phyloP scores from a whole-genome alignment of 2,329 filamentous ascomycete species.

The Beauveria sp. region DNA sequence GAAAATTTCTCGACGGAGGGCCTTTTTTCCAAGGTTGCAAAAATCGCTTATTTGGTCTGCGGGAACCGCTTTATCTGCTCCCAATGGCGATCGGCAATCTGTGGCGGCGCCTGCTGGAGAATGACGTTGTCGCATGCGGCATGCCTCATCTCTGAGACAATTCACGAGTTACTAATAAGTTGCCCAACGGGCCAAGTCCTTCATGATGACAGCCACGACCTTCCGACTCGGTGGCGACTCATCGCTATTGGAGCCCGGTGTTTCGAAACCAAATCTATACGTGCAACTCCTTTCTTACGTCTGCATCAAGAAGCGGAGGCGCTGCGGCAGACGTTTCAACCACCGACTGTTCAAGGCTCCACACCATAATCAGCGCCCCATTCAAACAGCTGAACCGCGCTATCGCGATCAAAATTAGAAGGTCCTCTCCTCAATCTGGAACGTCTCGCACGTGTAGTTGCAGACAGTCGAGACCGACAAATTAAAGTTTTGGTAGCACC shows the following conservation, averaged over 20 bases:
- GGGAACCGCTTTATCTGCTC: not conserved
- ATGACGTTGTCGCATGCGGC: not conserved
- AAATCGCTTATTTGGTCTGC: not conserved
- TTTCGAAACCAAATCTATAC: not conserved
- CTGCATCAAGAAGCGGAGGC: not conserved
- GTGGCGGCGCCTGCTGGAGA: not conserved
- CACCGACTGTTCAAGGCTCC: not conserved
- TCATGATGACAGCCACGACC: not conserved
- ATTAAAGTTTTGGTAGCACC: not conserved
- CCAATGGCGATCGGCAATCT: not conserved
- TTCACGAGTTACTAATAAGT: not conserved
- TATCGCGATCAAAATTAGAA: not conserved
- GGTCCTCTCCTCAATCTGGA: not conserved
- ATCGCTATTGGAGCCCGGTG: not conserved
- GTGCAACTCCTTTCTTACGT: not conserved
- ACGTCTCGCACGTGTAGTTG: not conserved
- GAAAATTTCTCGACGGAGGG: not conserved
- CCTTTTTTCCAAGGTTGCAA: not conserved
- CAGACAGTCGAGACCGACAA: not conserved
- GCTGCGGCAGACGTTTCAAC: conserved; percentile 1
- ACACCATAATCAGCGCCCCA: not conserved
- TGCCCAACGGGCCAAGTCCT: not conserved
- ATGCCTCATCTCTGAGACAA: conserved; percentile 6
- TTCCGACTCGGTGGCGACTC: not conserved
- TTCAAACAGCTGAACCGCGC: not conserved